These are phyloP conservation scores for Fonsecaea pedrosoi DNA, from an alignment of 2,329 filamentous ascomycete genomes.

Conservation along the genomic window DNA sequence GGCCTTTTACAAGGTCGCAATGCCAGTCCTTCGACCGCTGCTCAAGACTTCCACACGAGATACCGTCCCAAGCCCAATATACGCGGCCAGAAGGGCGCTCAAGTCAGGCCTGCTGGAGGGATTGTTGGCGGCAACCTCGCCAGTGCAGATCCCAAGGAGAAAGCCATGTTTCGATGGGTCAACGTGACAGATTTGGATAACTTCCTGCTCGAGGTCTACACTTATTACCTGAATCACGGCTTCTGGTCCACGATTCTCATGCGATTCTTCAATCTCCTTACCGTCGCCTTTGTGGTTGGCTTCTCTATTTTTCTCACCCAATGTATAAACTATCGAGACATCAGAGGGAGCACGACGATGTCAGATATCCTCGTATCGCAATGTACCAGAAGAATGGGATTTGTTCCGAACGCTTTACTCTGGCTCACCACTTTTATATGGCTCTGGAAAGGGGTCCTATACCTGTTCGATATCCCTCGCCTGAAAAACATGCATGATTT, in stretches of 20 bases:
- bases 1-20: constrained; percentile 15
- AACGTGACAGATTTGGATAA: constrained; percentile 89
- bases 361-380: constrained; percentile 71
- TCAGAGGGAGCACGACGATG: constrained; percentile 65
- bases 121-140: constrained; percentile 44
- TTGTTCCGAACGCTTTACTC: constrained; percentile 75
- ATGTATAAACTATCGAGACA: constrained; percentile 80
- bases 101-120: constrained; percentile 35
- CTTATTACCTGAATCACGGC: constrained; percentile 82
- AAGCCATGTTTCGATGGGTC: constrained; percentile 90
- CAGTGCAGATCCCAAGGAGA: constrained; percentile 69
- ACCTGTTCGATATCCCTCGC: constrained; percentile 74
- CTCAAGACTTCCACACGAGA: constrained; percentile 10
- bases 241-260: constrained; percentile 83
- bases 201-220: constrained; percentile 84
- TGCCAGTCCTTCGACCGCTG: constrained; percentile 5
- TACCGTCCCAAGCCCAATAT: constrained; percentile 8
- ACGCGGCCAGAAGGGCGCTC: constrained; percentile 41
- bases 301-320: constrained; percentile 84
- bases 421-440: constrained; percentile 89
- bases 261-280: constrained; percentile 75
- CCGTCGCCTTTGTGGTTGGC: constrained; percentile 79
- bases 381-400: constrained; percentile 77
- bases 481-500: constrained; percentile 83
- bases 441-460: constrained; percentile 78